These are phyloP conservation scores for Calonectria naviculata DNA, from an alignment of 2,329 filamentous ascomycete species.

Conservation along the genomic window DNA sequence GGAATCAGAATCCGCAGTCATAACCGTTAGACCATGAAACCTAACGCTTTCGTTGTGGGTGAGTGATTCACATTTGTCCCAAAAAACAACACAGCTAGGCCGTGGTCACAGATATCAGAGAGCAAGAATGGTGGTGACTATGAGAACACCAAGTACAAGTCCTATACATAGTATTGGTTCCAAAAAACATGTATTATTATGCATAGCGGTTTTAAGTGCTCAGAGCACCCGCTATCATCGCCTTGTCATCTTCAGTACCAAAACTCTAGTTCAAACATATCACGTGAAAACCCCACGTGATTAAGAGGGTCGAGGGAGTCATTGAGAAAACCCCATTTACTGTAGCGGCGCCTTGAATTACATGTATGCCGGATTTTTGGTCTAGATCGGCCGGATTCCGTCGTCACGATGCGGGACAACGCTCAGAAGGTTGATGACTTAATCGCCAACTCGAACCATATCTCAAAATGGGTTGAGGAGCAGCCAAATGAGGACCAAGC, in stretches of 20 bases:
- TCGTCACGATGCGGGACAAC: constrained; percentile 36
- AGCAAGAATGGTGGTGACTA: too few relatives aligned
- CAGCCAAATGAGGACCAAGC: constrained; percentile 47
- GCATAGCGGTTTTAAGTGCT: too few relatives aligned
- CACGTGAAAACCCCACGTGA: too few relatives aligned
- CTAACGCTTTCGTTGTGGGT: not conserved
- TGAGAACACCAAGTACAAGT: too few relatives aligned
- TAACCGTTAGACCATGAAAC: constrained; percentile 28
- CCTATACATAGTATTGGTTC: too few relatives aligned
- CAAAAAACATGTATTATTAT: too few relatives aligned
- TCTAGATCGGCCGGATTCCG: not conserved
- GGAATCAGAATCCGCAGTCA: constrained; percentile 30
- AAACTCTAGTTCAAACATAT: too few relatives aligned
- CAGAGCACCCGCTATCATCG: too few relatives aligned
- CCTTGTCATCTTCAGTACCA: too few relatives aligned
- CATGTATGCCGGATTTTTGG: not conserved
- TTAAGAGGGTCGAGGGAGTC: not conserved
- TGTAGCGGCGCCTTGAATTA: not conserved
- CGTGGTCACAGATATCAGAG: too few relatives aligned
- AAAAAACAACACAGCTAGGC: not conserved
- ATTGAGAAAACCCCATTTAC: not conserved
- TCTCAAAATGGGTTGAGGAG: constrained; percentile 57
- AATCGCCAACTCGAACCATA: constrained; percentile 49
- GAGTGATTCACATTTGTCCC: not conserved
- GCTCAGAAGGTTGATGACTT: constrained; percentile 44